Evolutionary conservation across 2,329 filamentous ascomycete genomes (phyloP).

Genomic region (Neopestalotiopsis sp.): DNA sequence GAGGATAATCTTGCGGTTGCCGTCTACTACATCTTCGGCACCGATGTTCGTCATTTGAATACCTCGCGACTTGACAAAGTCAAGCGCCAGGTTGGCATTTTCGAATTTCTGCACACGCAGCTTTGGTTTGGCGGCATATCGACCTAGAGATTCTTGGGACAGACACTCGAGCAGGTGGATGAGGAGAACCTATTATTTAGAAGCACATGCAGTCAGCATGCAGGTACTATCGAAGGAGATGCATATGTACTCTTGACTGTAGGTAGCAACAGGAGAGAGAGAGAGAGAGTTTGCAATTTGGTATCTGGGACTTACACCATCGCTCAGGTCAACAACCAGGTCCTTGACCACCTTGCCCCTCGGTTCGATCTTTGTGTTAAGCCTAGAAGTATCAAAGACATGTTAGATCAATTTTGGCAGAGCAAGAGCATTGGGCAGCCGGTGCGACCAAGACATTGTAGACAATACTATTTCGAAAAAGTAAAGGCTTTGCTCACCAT

Average conservation of each 20-base stretch:
- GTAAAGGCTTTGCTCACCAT: conserved; percentile 64
- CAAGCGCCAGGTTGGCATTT: conserved; percentile 93
- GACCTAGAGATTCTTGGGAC: conserved; percentile 90
- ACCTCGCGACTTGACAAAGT: conserved; percentile 88
- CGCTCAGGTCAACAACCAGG: conserved; percentile 86
- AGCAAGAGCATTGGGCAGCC: conserved; percentile 2
- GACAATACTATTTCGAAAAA: background rate
- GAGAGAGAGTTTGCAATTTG: background rate
- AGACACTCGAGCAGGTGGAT: conserved; percentile 98
- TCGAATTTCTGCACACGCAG: conserved; percentile 96
- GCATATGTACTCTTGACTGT: background rate
- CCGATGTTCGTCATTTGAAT: conserved; percentile 99
- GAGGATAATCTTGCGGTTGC: conserved; percentile 95
- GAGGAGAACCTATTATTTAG: conserved; percentile 73
- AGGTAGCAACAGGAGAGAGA: background rate
- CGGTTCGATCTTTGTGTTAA: conserved; percentile 91
- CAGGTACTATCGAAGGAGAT: background rate
- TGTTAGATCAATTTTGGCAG: background rate
- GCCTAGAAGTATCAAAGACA: conserved; percentile 59
- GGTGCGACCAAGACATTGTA: conserved; percentile 16
- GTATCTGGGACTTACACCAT: conserved; percentile 72
- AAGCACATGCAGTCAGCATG: conserved; percentile 7
- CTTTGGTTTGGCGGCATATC: conserved; percentile 96
- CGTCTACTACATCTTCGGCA: conserved; percentile 97
- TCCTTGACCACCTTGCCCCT: conserved; percentile 83